These are phyloP conservation scores for Tuber magnatum DNA, from an alignment of 495 filamentous ascomycete genomes.

Conservation along the genomic window DNA sequence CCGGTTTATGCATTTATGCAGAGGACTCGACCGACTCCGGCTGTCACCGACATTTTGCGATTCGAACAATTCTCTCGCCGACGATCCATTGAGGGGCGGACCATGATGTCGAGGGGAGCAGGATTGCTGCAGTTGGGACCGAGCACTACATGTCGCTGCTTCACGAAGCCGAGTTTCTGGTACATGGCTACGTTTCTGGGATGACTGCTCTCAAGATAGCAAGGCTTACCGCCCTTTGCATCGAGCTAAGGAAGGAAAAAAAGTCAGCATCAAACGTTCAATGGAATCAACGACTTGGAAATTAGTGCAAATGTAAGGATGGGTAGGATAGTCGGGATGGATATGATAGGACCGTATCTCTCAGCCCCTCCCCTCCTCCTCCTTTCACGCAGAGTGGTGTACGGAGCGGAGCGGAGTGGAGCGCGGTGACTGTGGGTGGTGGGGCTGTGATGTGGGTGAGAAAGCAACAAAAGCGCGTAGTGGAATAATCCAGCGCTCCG, in stretches of 20 bases:
- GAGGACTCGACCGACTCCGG: constrained; percentile 10
- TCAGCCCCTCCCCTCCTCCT: background rate
- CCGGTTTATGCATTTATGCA: background rate
- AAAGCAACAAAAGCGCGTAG: constrained; percentile 4
- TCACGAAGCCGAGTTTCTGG: constrained; percentile 60
- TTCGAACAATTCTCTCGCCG: constrained; percentile 12
- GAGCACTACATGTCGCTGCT: constrained; percentile 54
- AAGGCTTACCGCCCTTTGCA: constrained; percentile 51
- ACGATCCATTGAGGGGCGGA: constrained; percentile 52
- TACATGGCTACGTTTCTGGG: constrained; percentile 61
- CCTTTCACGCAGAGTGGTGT: background rate
- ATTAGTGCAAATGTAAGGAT: background rate
- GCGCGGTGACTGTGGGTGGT: background rate
- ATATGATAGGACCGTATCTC: background rate
- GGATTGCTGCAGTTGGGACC: constrained; percentile 50
- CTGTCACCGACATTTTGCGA: constrained; percentile 16
- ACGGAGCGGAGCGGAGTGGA: background rate
- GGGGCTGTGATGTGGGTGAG: background rate
- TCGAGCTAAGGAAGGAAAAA: constrained; percentile 52
- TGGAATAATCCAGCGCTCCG: constrained; percentile 10
- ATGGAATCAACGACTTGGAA: background rate
- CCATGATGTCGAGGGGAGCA: constrained; percentile 69
- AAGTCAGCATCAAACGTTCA: constrained; percentile 13
- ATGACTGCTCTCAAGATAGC: constrained; percentile 70
- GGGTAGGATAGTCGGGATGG: background rate